A percentile compares a stretch with the other conserved stretches of the same genome.
These are phyloP conservation scores for Ophiocordyceps camponoti-rufipedis DNA, from an alignment of 2,329 filamentous ascomycete species.

Conservation along the genomic window DNA sequence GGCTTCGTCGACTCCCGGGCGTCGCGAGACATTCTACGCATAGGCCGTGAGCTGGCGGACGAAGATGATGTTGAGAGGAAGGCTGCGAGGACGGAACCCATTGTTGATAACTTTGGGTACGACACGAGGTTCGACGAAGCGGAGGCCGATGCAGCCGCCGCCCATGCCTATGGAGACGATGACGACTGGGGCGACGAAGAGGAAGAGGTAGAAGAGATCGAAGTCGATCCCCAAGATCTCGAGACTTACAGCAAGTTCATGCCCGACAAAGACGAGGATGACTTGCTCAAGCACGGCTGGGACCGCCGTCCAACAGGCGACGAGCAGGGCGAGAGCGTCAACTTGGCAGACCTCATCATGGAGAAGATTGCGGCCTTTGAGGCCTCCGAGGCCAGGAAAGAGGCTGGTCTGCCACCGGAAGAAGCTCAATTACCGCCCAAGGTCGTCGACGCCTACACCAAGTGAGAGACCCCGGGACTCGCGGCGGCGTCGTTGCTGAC, in stretches of 20 bases:
- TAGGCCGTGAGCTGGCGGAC: constrained; percentile 74
- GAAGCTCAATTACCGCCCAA: constrained; percentile 77
- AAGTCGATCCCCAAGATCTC: constrained; percentile 76
- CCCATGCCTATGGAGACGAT: constrained; percentile 28
- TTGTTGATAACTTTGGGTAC: constrained; percentile 51
- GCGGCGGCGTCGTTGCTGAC: constrained; percentile 3
- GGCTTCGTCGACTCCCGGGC: constrained; percentile 74
- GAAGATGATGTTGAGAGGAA: constrained; percentile 40
- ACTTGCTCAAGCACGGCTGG: constrained; percentile 51
- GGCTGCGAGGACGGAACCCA: constrained; percentile 18
- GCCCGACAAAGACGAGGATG: constrained; percentile 48
- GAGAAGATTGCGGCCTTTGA: constrained; percentile 90
- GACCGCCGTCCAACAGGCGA: constrained; percentile 26
- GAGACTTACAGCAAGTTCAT: constrained; percentile 86
- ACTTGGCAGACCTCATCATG: constrained; percentile 82
- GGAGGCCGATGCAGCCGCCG: constrained; percentile 21
- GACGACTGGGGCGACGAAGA: constrained; percentile 69
- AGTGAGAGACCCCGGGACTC: constrained; percentile 28
- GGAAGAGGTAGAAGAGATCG: constrained; percentile 50
- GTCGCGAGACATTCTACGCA: constrained; percentile 72
- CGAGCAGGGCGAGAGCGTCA: constrained; percentile 40
- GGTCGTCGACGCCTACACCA: constrained; percentile 85
- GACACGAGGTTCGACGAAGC: constrained; percentile 52
- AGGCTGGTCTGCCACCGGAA: constrained; percentile 46
- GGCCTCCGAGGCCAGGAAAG: constrained; percentile 34